Percentiles rank a stretch among this genome's conserved stretches.
Evolutionary conservation across 345 rosid genomes (phyloP).

Genomic region (Hibiscus mutabilis): DNA sequence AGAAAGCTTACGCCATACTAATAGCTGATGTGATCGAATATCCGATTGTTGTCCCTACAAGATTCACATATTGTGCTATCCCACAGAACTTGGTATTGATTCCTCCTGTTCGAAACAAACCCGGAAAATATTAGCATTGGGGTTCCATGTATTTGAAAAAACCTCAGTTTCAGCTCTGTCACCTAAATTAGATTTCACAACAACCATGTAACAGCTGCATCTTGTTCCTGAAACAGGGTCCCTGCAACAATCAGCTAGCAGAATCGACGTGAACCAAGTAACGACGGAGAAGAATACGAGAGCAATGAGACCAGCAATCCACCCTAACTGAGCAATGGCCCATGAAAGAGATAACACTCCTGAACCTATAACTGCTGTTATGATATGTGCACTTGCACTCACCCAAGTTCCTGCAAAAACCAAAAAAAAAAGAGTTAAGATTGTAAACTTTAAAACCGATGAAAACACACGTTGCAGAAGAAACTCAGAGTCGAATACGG

Average conservation of each 20-base stretch:
- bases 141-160: no score
- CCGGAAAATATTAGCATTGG: not conserved
- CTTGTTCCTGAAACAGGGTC: constrained; percentile 26
- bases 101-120: not conserved
- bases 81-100: no score
- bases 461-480: not conserved
- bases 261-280: constrained; percentile 25
- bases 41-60: constrained; percentile 17
- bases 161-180: no score
- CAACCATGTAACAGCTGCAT: constrained; percentile 22
- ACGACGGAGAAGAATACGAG: constrained; percentile 20
- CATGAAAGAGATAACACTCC: not conserved
- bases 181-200: constrained; percentile 25
- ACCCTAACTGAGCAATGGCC: not conserved
- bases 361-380: not conserved
- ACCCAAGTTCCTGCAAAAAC: constrained; percentile 20
- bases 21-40: constrained; percentile 31
- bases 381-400: not conserved
- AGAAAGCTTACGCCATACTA: no score
- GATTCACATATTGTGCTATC: no score
- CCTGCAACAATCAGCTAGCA: constrained; percentile 25
- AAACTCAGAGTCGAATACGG: not conserved
- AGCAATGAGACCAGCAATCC: constrained; percentile 32
- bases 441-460: not conserved
- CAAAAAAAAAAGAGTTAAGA: not conserved